Base-by-base conservation (phyloP, 208 protist species). In the Naegleria lovaniensis region DNA sequence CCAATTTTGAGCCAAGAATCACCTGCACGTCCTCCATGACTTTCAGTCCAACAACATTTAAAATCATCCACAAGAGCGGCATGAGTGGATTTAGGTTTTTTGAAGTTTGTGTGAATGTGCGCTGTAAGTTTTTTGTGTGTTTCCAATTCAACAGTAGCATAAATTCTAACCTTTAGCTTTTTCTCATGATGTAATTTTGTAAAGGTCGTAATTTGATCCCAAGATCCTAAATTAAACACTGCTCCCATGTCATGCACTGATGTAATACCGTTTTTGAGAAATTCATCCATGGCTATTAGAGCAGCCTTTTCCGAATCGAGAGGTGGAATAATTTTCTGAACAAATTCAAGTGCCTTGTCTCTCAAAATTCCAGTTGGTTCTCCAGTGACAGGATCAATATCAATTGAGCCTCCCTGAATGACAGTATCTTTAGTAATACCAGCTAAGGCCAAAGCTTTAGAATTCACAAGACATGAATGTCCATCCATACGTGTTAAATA, bases 401-500 rank as follows among this genome's bases (percentile, higher is more conserved):
- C 58, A 36, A 94, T 94, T 52, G 93, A 90, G 16, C 94, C 90
- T 22, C 91, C 91, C 33, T 75, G 92, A 90, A 93, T 91, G 25
- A 84, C 58, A 16, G 92, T 91, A 38, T 92, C 92, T 33, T 92
- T 92, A 48, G 94, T 94, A 75, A 95, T 94, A 84, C 94, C 92
- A 67, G 92, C 93, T 38, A 40, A 87, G 6, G 90, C 91, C 58
- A 96, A 91, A 22, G 94, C 94, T 40, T 92, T 92, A 3, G 92
- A 92, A 91, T 95, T 96, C 84, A 94, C 91, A 11, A 96, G 93
- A 13, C 86, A 93, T 11, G 92, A 93, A 92, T 96, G 95, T 25
- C 93, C 90, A 85, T 95, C 93, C 85, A 94, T 93, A 79, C 94
- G 92, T 89, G 92, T 94, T 75, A 96, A 92, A 67, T 95, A 92